Percentiles rank a stretch among this genome's conserved stretches.
phyloP scores from a whole-genome alignment of 805 yeast species.

The Ogataea naganishii region DNA sequence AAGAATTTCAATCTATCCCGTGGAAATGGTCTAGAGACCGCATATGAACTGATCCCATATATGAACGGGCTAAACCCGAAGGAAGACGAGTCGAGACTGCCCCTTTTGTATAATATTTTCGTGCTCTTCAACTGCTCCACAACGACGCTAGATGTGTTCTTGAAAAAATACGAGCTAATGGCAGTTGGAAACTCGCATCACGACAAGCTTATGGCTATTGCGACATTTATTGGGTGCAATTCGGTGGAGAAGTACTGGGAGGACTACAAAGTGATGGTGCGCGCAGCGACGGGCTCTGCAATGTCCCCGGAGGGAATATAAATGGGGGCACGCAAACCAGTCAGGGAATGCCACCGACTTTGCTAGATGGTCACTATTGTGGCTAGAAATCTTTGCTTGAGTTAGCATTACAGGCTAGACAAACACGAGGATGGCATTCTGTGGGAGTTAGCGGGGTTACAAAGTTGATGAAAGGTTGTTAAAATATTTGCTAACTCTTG shows the following conservation, averaged over 20 bases:
- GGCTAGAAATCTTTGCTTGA: too few relatives aligned
- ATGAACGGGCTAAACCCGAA: constrained; percentile 17
- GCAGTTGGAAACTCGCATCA: constrained; percentile 6
- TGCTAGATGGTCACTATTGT: too few relatives aligned
- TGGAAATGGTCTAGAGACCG: constrained; percentile 22
- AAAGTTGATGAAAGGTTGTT: too few relatives aligned
- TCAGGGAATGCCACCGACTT: too few relatives aligned
- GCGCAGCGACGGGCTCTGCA: too few relatives aligned
- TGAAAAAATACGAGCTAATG: constrained; percentile 12
- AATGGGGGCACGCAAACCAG: too few relatives aligned
- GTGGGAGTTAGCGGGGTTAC: too few relatives aligned
- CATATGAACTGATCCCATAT: constrained; percentile 20
- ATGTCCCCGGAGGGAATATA: too few relatives aligned
- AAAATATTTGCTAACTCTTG: too few relatives aligned
- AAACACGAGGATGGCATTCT: too few relatives aligned
- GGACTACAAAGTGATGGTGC: too few relatives aligned
- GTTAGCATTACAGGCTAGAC: too few relatives aligned
- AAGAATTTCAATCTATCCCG: constrained; percentile 15
- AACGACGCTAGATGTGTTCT: constrained; percentile 10
- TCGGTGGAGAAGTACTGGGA: constrained; percentile 24
- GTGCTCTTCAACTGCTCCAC: constrained; percentile 15
- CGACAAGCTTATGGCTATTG: constrained; percentile 17
- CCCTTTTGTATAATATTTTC: constrained; percentile 16
- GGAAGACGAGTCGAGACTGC: constrained; percentile 13
- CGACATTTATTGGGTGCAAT: constrained; percentile 20